Percentiles rank a stretch among this genome's conserved stretches.
These are phyloP conservation scores for Leccinum broughii DNA, from an alignment of 768 basidiomycete species.

Conservation along the genomic window DNA sequence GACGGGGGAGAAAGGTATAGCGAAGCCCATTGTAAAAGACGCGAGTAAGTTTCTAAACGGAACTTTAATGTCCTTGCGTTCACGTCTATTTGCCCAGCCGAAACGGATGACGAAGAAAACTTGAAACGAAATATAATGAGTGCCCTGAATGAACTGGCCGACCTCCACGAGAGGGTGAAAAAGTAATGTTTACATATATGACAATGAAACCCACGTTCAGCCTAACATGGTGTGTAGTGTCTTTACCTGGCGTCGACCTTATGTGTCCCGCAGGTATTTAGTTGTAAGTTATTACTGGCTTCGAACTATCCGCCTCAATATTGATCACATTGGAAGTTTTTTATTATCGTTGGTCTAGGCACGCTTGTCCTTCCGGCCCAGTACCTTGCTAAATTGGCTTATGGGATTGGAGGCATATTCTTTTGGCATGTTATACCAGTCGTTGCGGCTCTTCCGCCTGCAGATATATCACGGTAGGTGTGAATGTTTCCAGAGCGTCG, in stretches of 20 bases:
- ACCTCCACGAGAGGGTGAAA: constrained; percentile 62
- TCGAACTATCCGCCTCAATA: background rate
- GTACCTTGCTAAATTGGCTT: constrained; percentile 49
- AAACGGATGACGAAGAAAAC: constrained; percentile 35
- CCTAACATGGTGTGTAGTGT: constrained; percentile 40
- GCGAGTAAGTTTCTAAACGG: constrained; percentile 2
- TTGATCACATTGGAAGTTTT: constrained; percentile 30
- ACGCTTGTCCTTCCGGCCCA: constrained; percentile 48
- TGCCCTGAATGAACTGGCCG: constrained; percentile 49
- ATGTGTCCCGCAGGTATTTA: constrained; percentile 49
- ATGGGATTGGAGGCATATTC: constrained; percentile 46
- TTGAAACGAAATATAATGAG: constrained; percentile 44
- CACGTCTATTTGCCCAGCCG: constrained; percentile 1
- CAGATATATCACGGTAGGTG: constrained; percentile 47
- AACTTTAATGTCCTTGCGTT: background rate
- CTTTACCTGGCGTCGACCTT: constrained; percentile 65
- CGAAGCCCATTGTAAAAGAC: constrained; percentile 25
- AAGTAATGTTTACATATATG: constrained; percentile 44
- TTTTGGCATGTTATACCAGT: constrained; percentile 69
- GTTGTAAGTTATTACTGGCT: constrained; percentile 36
- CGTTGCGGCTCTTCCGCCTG: constrained; percentile 48
- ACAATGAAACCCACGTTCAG: background rate
- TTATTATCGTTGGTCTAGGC: constrained; percentile 40
- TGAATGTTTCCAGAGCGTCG: background rate
- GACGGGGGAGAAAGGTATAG: constrained; percentile 36